A percentile compares a stretch with the other conserved stretches of the same genome.
Conservation (phyloP, 495 filamentous ascomycete genomes). For the Neurospora intermedia region DNA sequence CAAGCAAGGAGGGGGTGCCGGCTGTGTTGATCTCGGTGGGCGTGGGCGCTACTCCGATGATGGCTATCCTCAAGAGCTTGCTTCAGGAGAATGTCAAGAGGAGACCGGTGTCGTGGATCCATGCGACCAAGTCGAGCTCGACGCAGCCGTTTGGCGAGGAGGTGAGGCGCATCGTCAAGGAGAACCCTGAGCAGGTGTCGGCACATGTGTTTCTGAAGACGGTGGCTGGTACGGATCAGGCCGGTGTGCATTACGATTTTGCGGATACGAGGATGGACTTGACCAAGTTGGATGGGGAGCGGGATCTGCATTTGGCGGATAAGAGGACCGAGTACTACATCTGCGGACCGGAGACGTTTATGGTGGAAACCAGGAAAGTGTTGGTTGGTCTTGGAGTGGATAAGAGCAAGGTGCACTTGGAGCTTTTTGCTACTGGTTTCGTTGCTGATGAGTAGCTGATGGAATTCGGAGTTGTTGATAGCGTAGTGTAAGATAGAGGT, state of each 20-base stretch:
- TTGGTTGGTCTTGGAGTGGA: conserved; percentile 43
- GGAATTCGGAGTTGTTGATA: background rate
- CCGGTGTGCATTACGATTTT: conserved; percentile 47
- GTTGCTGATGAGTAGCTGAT: conserved; percentile 10
- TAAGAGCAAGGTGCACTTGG: conserved; percentile 47
- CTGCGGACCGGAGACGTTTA: conserved; percentile 58
- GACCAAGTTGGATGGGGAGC: conserved; percentile 35
- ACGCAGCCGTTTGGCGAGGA: conserved; percentile 44
- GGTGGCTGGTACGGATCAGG: conserved; percentile 31
- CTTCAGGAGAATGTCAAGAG: conserved; percentile 16
- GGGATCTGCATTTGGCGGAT: conserved; percentile 44
- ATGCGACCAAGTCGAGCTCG: conserved; percentile 42
- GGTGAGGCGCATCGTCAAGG: conserved; percentile 35
- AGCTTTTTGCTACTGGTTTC: conserved; percentile 56
- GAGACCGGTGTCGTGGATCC: conserved; percentile 56
- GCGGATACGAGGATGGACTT: conserved; percentile 42
- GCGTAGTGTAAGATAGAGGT: background rate
- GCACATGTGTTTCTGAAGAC: conserved; percentile 32
- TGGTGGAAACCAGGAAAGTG: conserved; percentile 41
- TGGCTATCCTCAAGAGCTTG: conserved; percentile 51
- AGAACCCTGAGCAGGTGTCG: conserved; percentile 28
- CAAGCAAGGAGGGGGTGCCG: conserved; percentile 33
- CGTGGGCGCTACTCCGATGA: conserved; percentile 56
- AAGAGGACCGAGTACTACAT: conserved; percentile 50
- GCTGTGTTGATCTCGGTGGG: conserved; percentile 60